phyloP scores from a whole-genome alignment of 2,329 filamentous ascomycete genomes.

The Niveomyces coronatus region DNA sequence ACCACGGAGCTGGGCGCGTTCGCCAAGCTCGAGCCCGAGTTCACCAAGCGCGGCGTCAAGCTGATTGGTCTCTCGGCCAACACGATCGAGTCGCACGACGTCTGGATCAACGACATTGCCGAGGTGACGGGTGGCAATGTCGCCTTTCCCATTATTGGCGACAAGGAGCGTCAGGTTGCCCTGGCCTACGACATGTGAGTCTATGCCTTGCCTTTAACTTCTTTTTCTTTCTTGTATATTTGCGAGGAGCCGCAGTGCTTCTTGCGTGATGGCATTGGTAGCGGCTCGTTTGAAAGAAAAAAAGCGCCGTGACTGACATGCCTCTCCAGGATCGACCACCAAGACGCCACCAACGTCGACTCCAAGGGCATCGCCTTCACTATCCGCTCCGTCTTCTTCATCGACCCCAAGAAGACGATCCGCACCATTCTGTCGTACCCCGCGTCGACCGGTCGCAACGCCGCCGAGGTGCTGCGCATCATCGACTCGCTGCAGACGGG shows the following conservation, averaged over 20 bases:
- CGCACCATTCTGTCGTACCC: constrained; percentile 88
- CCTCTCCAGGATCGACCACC: constrained; percentile 55
- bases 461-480: constrained; percentile 67
- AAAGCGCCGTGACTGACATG: neutral
- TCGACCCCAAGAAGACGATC: constrained; percentile 90
- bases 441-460: constrained; percentile 79
- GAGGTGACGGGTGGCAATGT: constrained; percentile 64
- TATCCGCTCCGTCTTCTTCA: constrained; percentile 89
- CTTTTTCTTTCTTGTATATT: neutral
- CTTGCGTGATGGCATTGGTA: no score
- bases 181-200: constrained; percentile 68
- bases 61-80: constrained; percentile 87
- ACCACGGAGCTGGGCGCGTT: constrained; percentile 93
- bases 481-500: constrained; percentile 72
- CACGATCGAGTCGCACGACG: constrained; percentile 70
- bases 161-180: constrained; percentile 67
- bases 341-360: constrained; percentile 73
- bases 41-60: constrained; percentile 78
- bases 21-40: constrained; percentile 79
- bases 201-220: neutral
- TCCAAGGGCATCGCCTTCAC: constrained; percentile 81
- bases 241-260: no score
- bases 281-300: no score
- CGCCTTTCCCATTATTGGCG: constrained; percentile 70
- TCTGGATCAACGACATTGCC: constrained; percentile 85